Percentiles rank a stretch among this genome's conserved stretches.
These are phyloP conservation scores for Penicillium hordei DNA, from an alignment of 2,329 filamentous ascomycete genomes.

Conservation along the genomic window DNA sequence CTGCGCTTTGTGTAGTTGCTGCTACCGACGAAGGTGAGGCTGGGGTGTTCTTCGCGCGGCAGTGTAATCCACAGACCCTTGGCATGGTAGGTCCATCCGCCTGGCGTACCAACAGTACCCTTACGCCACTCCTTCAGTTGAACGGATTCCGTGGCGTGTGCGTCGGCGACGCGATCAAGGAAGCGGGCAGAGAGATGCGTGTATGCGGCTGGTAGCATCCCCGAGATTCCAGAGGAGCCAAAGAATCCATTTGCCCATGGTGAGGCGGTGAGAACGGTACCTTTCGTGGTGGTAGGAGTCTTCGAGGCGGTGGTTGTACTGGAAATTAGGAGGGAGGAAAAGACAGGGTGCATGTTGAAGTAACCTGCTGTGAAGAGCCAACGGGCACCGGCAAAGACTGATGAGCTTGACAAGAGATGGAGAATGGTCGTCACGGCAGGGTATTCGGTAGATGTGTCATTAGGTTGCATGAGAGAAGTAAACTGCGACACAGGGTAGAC, in stretches of 20 bases:
- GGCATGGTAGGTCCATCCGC: conserved; percentile 95
- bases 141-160: conserved; percentile 59
- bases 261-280: conserved; percentile 86
- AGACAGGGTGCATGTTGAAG: conserved; percentile 89
- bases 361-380: conserved; percentile 99
- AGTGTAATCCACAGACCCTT: conserved; percentile 89
- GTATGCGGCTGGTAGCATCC: conserved; percentile 88
- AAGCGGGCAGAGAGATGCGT: conserved; percentile 84
- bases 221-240: conserved; percentile 80
- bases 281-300: conserved; percentile 48
- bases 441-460: conserved; percentile 78
- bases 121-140: conserved; percentile 82
- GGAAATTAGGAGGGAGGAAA: conserved; percentile 75
- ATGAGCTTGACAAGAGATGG: conserved; percentile 61
- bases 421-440: conserved; percentile 76
- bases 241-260: conserved; percentile 96
- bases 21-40: conserved; percentile 81
- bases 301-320: conserved; percentile 54
- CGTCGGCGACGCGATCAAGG: conserved; percentile 60
- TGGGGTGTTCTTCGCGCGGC: conserved; percentile 61
- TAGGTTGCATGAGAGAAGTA: conserved; percentile 75
- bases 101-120: conserved; percentile 76
- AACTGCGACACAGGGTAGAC: conserved; percentile 88
- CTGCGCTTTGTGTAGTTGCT: conserved; percentile 95
- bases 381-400: conserved; percentile 63